Conservation (phyloP, 1,284 basidiomycete species). For the Laetiporus sulphureus region DNA sequence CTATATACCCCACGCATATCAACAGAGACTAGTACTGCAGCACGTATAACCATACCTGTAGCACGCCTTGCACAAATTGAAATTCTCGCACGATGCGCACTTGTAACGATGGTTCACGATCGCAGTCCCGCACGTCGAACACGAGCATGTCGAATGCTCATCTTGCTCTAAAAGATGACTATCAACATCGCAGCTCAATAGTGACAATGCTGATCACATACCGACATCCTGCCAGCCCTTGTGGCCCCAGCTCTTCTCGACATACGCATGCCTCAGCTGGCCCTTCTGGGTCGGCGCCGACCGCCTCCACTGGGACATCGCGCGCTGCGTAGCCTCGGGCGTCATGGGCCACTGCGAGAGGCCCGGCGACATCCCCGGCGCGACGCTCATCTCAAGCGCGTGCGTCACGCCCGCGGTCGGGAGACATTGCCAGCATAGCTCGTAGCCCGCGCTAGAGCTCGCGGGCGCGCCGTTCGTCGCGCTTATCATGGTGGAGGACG, state of each 20-base stretch:
- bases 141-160: conserved; percentile 53
- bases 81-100: conserved; percentile 75
- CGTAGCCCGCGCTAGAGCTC: conserved; percentile 48
- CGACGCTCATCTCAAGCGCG: conserved; percentile 52
- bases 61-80: conserved; percentile 77
- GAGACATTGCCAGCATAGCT: conserved; percentile 77
- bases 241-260: conserved; percentile 79
- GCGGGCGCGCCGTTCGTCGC: conserved; percentile 5
- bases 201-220: conserved; percentile 29
- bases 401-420: conserved; percentile 73
- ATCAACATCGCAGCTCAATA: no score
- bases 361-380: conserved; percentile 38
- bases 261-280: conserved; percentile 73
- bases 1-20: conserved; percentile 24
- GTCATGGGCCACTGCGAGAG: conserved; percentile 33
- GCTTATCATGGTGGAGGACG: conserved; percentile 5
- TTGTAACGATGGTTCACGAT: conserved; percentile 70
- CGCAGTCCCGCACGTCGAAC: conserved; percentile 69
- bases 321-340: conserved; percentile 41
- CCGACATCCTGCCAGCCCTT: conserved; percentile 83
- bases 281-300: conserved; percentile 63
- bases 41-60: conserved; percentile 59
- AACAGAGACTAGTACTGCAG: conserved; percentile 45
- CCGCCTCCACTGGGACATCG: conserved; percentile 48
- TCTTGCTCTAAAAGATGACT: conserved; percentile 58